Evolutionary conservation across 2,329 filamentous ascomycete species (phyloP).

Genomic region (Rosellinia necatrix): DNA sequence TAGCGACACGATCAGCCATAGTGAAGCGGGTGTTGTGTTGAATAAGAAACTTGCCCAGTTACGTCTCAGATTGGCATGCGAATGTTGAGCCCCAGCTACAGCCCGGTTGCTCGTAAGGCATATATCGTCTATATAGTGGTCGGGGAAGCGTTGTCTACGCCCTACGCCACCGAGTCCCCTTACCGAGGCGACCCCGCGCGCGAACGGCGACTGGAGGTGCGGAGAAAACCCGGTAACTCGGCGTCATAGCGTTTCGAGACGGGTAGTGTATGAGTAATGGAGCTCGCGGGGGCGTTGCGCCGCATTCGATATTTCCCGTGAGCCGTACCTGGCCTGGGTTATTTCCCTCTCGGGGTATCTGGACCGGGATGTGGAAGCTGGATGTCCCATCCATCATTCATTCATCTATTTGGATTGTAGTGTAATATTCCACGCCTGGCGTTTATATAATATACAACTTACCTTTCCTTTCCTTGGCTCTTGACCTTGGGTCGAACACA

Average conservation of each 20-base stretch:
- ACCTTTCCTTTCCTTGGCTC: too few relatives aligned
- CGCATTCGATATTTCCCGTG: not conserved
- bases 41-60: too few relatives aligned
- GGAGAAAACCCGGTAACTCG: constrained; percentile 42
- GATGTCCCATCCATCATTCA: too few relatives aligned
- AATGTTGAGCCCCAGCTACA: too few relatives aligned
- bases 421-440: too few relatives aligned
- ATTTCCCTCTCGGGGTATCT: too few relatives aligned
- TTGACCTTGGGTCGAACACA: too few relatives aligned
- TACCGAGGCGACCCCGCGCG: constrained; percentile 26
- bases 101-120: not conserved
- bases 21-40: too few relatives aligned
- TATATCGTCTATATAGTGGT: not conserved
- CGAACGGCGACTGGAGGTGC: constrained; percentile 26
- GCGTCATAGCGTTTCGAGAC: constrained; percentile 16
- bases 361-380: not conserved
- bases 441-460: too few relatives aligned
- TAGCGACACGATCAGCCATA: constrained; percentile 38
- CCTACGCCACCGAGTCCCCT: not conserved
- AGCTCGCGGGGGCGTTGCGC: constrained; percentile 4
- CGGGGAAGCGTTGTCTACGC: not conserved
- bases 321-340: too few relatives aligned
- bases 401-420: not conserved
- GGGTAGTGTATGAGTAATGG: not conserved
- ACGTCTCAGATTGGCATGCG: not conserved